Percentiles rank a stretch among this genome's conserved stretches.
Evolutionary conservation across 2,329 filamentous ascomycete genomes (phyloP).

Genomic region (Verticillium tricorpus): DNA sequence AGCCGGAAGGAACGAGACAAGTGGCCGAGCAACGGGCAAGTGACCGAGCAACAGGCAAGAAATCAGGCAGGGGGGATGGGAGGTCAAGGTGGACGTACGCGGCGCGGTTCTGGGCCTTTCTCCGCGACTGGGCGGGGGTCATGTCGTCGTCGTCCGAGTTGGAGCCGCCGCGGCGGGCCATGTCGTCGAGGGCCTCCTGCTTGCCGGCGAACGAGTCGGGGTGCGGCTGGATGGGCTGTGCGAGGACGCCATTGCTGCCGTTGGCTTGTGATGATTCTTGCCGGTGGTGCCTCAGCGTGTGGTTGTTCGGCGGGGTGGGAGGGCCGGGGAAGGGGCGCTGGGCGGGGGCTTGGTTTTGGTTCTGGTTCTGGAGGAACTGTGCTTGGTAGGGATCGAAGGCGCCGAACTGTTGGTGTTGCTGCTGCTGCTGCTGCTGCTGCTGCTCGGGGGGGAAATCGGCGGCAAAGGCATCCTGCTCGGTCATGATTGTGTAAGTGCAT

Average conservation of each 20-base stretch:
- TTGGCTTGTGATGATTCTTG: conserved; percentile 17
- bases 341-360: conserved; percentile 8
- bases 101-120: conserved; percentile 58
- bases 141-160: conserved; percentile 52
- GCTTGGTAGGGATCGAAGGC: conserved; percentile 38
- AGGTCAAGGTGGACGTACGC: conserved; percentile 43
- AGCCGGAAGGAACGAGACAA: not conserved
- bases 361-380: conserved; percentile 19
- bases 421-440: no score
- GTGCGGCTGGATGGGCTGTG: conserved; percentile 15
- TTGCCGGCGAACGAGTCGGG: conserved; percentile 19
- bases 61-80: not conserved
- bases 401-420: conserved; percentile 35
- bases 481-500: conserved; percentile 26
- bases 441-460: conserved; percentile 37
- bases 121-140: conserved; percentile 53
- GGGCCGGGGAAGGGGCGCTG: conserved; percentile 37
- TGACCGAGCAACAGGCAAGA: not conserved
- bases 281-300: conserved; percentile 12
- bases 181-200: conserved; percentile 33
- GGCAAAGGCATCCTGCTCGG: conserved; percentile 45
- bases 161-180: conserved; percentile 32
- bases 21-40: not conserved
- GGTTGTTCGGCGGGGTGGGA: conserved; percentile 45
- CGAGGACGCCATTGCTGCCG: conserved; percentile 20